Conservation (phyloP, 2,329 filamentous ascomycete species). For the Akanthomyces dipterigenus region DNA sequence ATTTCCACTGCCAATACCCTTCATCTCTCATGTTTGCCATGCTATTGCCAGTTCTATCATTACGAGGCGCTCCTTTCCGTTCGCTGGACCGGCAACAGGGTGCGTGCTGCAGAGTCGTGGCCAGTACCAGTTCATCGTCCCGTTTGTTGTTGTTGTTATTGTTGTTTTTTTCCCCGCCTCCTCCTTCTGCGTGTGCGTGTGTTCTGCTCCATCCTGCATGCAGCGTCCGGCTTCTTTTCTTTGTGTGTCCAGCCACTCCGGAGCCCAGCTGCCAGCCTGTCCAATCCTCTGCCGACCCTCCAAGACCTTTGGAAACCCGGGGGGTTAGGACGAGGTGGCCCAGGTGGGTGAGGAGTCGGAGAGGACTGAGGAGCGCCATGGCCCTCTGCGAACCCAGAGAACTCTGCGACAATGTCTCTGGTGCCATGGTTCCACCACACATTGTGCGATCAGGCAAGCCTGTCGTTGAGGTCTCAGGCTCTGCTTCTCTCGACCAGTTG, state of each 20-base stretch:
- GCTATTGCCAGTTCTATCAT: neutral
- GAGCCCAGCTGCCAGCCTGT: neutral
- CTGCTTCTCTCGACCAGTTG: neutral
- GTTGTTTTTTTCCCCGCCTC: constrained; percentile 5
- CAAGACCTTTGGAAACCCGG: neutral
- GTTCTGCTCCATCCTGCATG: neutral
- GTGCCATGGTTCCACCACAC: neutral
- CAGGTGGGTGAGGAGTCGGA: too few relatives aligned
- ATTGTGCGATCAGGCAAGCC: neutral
- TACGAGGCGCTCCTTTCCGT: neutral
- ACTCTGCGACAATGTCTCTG: constrained; percentile 9
- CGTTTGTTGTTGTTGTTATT: constrained; percentile 7
- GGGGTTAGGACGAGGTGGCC: too few relatives aligned
- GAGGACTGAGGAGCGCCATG: neutral
- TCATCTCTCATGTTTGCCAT: constrained; percentile 5
- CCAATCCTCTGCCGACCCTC: neutral
- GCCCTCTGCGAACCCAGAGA: constrained; percentile 7
- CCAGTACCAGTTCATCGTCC: neutral
- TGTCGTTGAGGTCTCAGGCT: neutral
- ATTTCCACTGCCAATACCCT: constrained; percentile 10
- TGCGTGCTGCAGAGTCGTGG: neutral
- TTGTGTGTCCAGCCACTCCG: neutral
- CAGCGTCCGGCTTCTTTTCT: neutral
- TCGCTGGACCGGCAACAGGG: neutral
- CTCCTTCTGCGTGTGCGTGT: neutral